Evolutionary conservation across 345 rosid genomes (phyloP).

Genomic region (Isatis tinctoria): DNA sequence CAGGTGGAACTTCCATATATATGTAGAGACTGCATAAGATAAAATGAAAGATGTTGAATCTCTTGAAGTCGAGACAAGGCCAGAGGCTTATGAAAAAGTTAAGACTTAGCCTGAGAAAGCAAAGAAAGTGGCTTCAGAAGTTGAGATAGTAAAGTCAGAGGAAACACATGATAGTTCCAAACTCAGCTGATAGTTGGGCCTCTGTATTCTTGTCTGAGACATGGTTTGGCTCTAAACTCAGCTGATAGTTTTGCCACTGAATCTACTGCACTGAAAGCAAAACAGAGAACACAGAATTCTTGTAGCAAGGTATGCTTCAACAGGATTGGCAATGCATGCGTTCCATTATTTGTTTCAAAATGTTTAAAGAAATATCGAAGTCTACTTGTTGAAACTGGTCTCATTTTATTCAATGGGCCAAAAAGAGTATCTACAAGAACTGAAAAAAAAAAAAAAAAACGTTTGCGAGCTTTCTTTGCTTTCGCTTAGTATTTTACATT

Average conservation of each 20-base stretch:
- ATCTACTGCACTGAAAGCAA: not conserved
- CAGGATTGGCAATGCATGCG: not conserved
- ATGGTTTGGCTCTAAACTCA: not conserved
- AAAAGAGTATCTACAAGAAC: constrained; percentile 20
- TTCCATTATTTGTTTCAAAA: not conserved
- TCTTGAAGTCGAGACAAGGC: constrained; percentile 11
- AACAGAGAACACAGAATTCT: not conserved
- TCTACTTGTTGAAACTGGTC: constrained; percentile 9
- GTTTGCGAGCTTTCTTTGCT: constrained; percentile 15
- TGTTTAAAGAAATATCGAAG: not conserved
- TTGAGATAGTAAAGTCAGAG: constrained; percentile 7
- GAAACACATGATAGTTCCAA: constrained; percentile 3
- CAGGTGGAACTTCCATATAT: no score
- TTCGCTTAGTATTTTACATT: constrained; percentile 10
- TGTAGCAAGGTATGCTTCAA: constrained; percentile 5
- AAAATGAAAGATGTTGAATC: not conserved
- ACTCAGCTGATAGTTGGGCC: not conserved
- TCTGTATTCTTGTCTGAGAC: not conserved
- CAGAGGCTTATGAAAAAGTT: not conserved
- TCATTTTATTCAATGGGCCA: constrained; percentile 3
- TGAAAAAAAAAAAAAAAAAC: not conserved
- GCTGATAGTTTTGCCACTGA: not conserved
- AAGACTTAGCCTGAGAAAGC: constrained; percentile 5
- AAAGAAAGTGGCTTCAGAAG: constrained; percentile 9
- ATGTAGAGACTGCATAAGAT: not conserved